These are phyloP conservation scores for Salix koriyanagi DNA, from an alignment of 345 rosid genomes.

Conservation along the genomic window DNA sequence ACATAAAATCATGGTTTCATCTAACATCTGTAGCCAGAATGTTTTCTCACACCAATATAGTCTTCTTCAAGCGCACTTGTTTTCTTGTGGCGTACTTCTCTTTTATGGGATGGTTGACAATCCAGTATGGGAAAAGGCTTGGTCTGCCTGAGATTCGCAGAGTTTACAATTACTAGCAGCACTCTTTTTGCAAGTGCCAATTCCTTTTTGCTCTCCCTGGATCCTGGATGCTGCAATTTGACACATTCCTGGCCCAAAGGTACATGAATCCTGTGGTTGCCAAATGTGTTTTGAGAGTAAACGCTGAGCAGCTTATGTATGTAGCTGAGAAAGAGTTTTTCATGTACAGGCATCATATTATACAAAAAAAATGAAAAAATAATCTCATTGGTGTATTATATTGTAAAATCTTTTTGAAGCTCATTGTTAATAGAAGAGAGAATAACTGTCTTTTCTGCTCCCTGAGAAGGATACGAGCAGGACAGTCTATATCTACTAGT, in stretches of 20 bases:
- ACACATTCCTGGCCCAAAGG: neutral
- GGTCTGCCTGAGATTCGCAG: slow-evolving; percentile 38
- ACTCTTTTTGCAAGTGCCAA: neutral
- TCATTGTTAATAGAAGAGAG: neutral
- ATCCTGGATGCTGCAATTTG: neutral
- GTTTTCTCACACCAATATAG: slow-evolving; percentile 10
- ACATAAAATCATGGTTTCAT: slow-evolving; percentile 38
- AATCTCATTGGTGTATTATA: neutral
- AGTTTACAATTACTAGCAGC: slow-evolving; percentile 22
- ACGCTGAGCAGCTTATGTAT: slow-evolving; percentile 1
- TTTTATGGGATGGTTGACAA: slow-evolving; percentile 52
- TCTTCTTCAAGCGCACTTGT: slow-evolving; percentile 50
- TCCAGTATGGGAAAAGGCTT: slow-evolving; percentile 46
- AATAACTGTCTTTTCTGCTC: neutral
- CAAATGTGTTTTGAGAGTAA: neutral
- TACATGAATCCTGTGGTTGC: neutral
- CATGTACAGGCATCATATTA: slow-evolving; percentile 1
- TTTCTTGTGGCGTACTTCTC: slow-evolving; percentile 54
- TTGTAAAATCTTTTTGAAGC: neutral
- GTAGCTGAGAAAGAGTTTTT: neutral
- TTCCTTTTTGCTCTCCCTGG: neutral
- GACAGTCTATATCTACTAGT: neutral
- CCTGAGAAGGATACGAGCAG: neutral
- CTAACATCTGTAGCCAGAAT: slow-evolving; percentile 16
- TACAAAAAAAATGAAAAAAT: neutral